Percentiles rank a stretch among this genome's conserved stretches.
These are phyloP conservation scores for Tuctoria greenei DNA, from an alignment of 176 grass and related monocot genomes.

Conservation along the genomic window DNA sequence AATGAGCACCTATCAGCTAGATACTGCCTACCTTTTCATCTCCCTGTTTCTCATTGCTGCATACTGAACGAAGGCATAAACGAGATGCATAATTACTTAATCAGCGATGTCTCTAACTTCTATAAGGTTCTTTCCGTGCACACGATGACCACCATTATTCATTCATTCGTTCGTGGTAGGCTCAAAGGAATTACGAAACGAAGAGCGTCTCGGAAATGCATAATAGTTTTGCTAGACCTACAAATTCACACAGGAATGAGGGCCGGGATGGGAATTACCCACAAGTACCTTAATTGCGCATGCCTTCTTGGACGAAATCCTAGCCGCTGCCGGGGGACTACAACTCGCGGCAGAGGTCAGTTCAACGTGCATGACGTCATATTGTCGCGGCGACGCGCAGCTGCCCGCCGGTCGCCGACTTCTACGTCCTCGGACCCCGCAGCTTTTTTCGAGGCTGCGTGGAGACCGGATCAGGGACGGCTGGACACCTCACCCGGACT, in stretches of 20 bases:
- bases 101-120: too few species aligned
- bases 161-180: too few species aligned
- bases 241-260: neutral
- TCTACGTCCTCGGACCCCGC: neutral
- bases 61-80: too few species aligned
- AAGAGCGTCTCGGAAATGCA: neutral
- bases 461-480: neutral
- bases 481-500: neutral
- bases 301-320: neutral
- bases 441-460: neutral
- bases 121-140: too few species aligned
- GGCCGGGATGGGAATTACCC: neutral
- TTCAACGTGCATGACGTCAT: neutral
- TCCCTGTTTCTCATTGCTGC: too few species aligned
- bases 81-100: too few species aligned
- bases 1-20: too few species aligned
- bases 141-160: too few species aligned
- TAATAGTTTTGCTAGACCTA: constrained; percentile 3
- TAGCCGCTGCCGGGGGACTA: neutral
- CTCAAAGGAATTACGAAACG: neutral
- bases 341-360: neutral
- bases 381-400: constrained; percentile 4
- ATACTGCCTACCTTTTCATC: too few species aligned
- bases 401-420: neutral
- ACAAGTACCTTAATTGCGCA: constrained; percentile 6